These are phyloP conservation scores for Lathyrus tuberosus DNA, from an alignment of 306 rosid species.

Conservation along the genomic window DNA sequence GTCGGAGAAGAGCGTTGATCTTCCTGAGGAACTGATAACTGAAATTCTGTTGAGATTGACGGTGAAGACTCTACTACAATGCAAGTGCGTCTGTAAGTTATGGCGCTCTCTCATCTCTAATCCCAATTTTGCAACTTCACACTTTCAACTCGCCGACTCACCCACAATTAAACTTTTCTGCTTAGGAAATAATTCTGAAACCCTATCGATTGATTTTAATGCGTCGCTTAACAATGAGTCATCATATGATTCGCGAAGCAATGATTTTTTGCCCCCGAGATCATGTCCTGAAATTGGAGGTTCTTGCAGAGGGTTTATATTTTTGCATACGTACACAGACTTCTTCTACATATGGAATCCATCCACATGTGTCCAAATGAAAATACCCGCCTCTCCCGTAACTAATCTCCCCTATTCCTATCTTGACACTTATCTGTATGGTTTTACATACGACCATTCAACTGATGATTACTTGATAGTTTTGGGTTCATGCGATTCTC, in stretches of 20 bases:
- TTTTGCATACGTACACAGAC: not conserved
- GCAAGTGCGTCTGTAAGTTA: not conserved
- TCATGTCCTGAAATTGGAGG: not conserved
- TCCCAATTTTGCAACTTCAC: not conserved
- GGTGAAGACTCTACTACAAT: not conserved
- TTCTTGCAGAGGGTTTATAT: slow-evolving; percentile 14
- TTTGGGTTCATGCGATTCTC: not conserved
- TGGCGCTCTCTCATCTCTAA: not conserved
- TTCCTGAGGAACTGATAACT: not conserved
- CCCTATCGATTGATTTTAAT: not conserved
- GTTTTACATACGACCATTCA: slow-evolving; percentile 3
- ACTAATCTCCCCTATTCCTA: not conserved
- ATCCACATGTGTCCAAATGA: not conserved
- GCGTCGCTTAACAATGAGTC: not conserved
- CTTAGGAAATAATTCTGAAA: not conserved
- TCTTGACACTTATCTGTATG: not conserved
- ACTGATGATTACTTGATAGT: slow-evolving; percentile 12
- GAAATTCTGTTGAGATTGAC: not conserved
- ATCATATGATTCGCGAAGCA: no score
- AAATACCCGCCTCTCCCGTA: not conserved
- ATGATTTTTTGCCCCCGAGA: not conserved
- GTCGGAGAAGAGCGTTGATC: not conserved
- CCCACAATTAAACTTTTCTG: not conserved
- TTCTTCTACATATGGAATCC: slow-evolving; percentile 24
- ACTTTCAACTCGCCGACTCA: not conserved